Evolutionary conservation across 345 rosid genomes (phyloP).

Genomic region (Dimocarpus longan): DNA sequence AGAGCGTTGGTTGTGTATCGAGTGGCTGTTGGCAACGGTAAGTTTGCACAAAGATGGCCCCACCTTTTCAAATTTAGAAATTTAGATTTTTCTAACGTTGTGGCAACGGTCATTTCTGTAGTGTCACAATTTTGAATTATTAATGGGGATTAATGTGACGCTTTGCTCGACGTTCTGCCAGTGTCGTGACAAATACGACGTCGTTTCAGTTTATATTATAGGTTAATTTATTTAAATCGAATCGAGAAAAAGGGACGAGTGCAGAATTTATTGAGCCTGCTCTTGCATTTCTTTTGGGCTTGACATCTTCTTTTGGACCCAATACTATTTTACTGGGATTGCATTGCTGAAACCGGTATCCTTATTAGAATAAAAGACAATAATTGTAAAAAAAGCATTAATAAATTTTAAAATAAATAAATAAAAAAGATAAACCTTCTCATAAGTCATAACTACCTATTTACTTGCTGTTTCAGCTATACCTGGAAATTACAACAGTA

Average conservation of each 20-base stretch:
- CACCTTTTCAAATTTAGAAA: constrained; percentile 26
- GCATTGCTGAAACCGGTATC: too few relatives aligned
- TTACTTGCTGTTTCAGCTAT: too few relatives aligned
- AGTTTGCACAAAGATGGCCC: constrained; percentile 14
- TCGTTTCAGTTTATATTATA: background rate
- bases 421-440: too few relatives aligned
- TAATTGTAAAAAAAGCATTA: too few relatives aligned
- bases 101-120: constrained; percentile 48
- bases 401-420: too few relatives aligned
- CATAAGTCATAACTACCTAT: too few relatives aligned
- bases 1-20: constrained; percentile 9
- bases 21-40: constrained; percentile 48
- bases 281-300: too few relatives aligned
- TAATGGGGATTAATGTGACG: background rate
- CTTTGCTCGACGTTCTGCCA: background rate
- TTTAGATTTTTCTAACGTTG: constrained; percentile 50
- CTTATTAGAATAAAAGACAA: too few relatives aligned
- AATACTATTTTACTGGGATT: too few relatives aligned
- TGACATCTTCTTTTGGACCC: background rate
- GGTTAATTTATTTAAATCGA: background rate
- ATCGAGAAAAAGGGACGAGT: too few relatives aligned
- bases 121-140: constrained; percentile 25
- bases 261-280: background rate
- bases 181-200: background rate
- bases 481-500: too few relatives aligned